Percentiles rank a stretch among this genome's conserved stretches.
These are phyloP conservation scores for Aspergillus sojae DNA, from an alignment of 2,329 filamentous ascomycete species.

Conservation along the genomic window DNA sequence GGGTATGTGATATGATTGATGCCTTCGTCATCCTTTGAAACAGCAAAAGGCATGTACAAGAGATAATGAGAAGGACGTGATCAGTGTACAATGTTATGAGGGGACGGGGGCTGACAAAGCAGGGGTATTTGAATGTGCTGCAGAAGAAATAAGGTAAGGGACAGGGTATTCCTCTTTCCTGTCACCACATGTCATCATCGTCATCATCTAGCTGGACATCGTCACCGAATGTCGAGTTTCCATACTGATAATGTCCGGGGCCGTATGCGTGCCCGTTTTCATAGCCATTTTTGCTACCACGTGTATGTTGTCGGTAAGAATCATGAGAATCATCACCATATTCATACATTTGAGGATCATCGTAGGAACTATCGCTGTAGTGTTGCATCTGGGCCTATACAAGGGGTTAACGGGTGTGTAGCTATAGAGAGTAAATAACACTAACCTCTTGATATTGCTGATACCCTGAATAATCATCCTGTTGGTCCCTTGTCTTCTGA, in stretches of 20 bases:
- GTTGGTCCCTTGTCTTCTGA: slow-evolving; percentile 41
- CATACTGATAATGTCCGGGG: slow-evolving; percentile 41
- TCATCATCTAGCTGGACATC: slow-evolving; percentile 47
- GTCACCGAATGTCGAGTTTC: slow-evolving; percentile 44
- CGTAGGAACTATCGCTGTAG: slow-evolving; percentile 47
- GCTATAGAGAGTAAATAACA: background rate
- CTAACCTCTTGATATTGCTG: slow-evolving; percentile 52
- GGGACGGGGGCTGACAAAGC: slow-evolving; percentile 28
- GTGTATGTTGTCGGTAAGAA: slow-evolving; percentile 40
- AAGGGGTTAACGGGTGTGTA: background rate
- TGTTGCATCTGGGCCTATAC: slow-evolving; percentile 32
- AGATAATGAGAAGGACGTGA: slow-evolving; percentile 6
- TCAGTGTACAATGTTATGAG: slow-evolving; percentile 35
- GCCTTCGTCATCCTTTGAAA: slow-evolving; percentile 4
- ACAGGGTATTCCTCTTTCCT: slow-evolving; percentile 22
- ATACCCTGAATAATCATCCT: slow-evolving; percentile 49
- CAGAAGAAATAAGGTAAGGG: slow-evolving; percentile 29
- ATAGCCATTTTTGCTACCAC: slow-evolving; percentile 41
- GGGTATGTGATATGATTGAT: slow-evolving; percentile 8
- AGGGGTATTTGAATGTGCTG: slow-evolving; percentile 35
- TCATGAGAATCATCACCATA: slow-evolving; percentile 49
- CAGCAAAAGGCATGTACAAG: slow-evolving; percentile 8
- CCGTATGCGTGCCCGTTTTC: slow-evolving; percentile 42
- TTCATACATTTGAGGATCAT: slow-evolving; percentile 56
- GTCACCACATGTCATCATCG: slow-evolving; percentile 55